These are phyloP conservation scores for Biscogniauxia sp. DNA, from an alignment of 2,329 filamentous ascomycete genomes.

Conservation along the genomic window DNA sequence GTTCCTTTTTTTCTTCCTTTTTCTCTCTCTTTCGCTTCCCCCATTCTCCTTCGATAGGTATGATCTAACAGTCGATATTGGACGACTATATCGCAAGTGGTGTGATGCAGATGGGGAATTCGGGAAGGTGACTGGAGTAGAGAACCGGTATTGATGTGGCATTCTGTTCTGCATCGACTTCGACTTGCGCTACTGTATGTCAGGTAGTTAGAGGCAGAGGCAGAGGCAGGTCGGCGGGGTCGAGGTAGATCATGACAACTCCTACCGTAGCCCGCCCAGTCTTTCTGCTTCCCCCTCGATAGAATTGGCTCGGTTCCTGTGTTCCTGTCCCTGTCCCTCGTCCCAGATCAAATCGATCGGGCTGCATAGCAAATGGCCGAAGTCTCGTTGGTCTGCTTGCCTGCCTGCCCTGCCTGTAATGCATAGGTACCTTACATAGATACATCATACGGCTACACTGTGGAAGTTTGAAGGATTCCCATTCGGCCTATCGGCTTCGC, in stretches of 20 bases:
- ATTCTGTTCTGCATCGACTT: background rate
- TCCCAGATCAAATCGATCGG: background rate
- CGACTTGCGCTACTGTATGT: background rate
- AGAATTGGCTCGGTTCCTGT: background rate
- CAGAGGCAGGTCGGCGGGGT: background rate
- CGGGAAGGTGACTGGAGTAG: background rate
- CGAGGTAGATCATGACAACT: background rate
- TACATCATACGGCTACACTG: background rate
- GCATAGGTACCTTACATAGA: background rate
- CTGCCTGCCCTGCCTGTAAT: background rate
- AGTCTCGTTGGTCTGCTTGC: background rate
- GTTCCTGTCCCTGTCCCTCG: background rate
- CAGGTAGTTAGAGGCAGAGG: background rate
- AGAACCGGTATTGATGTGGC: background rate
- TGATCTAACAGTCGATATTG: background rate
- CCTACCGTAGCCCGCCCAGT: background rate
- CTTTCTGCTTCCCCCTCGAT: background rate
- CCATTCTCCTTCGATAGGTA: background rate
- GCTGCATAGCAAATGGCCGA: background rate
- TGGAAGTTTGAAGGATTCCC: background rate
- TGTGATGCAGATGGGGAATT: background rate
- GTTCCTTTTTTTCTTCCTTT: background rate
- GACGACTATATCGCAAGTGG: background rate
- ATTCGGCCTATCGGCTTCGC: background rate
- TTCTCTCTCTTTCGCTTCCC: background rate